Base-by-base conservation (phyloP, 2,329 filamentous ascomycete genomes). In the Monosporascus sp. region DNA sequence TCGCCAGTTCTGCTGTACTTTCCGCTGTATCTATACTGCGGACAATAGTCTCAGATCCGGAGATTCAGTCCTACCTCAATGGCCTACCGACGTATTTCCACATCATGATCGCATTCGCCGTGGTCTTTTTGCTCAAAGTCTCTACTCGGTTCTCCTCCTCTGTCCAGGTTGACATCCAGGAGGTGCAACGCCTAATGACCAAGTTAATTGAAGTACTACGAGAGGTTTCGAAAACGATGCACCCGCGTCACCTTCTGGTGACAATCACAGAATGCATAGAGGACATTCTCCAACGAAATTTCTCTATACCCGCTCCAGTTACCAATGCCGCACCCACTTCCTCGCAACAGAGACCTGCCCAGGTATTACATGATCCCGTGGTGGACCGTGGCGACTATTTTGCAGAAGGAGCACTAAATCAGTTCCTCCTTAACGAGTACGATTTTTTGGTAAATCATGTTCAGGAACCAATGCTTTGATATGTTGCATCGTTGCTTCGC, bases 91-190 rank as follows among this genome's bases (percentile, higher is more conserved):
- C 59, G 14, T 66, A 65, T 45, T 59, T 67, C 24, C 54, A 65
- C 47, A 61, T 60, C n/a, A 67, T 66, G 64, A 63, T 67, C 24
- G 60, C 64, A 3, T 66, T 65, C 49, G 63, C 64, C 9, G 61
- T 59, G 2, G 64, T 67, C 14, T 65, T 66, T 46, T 48, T 65
- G 1, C 50, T 65, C 43, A 64, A 63, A 41, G 58, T 64, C 4
- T 56, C 59, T 5, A 57, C 60, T 9, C 55, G 55, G 35, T 57
- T 52, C 44, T 50, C 51, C 3, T 17, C 50, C 6, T 48, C 53
- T 2, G 54, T 62, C 4, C 46, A 54, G 31, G 48, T 63, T 24
- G 54, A 64, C 52, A 48, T 50, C 7, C 27, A 49, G 8, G 59
- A 58, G 27, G 55, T 77, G 8, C 45, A 49, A 22, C 43, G 37